Evolutionary conservation across 371 early-diverging fungal species (phyloP), one percentile per base, ranked within the genome.

Genomic region (Dichotomocladium elegans): DNA sequence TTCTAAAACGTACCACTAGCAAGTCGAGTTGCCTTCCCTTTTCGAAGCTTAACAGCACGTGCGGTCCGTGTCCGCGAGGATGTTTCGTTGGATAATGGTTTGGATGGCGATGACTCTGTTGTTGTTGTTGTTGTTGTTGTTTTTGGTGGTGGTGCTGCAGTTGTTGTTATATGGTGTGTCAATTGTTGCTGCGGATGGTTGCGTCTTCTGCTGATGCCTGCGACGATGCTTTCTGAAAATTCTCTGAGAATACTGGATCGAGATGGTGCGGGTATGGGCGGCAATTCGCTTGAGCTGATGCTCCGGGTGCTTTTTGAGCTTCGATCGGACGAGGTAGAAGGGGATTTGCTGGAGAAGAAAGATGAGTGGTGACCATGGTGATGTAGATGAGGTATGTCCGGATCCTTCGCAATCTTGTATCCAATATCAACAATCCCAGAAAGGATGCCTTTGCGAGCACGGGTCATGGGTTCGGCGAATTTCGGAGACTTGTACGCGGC

Each of bases 401-500:
- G 63, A 6, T 51, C 14, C 68, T 72, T 28, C 61, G 49, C 53
- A 22, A 63, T 12, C 24, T 65, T 57, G 35, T 46, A 57, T 0
- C 63, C 69, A 37, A 61, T 73, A 21, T 78, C 72, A 1, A 80
- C 77, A 35, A 79, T 35, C 47, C 65, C 72, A 10, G 64, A 60
- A 44, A 83, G 57, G 50, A 80, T 79, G 15, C 80, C 80, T 56
- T 79, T 76, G 7, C 85, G 75, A 22, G 85, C 83, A 47, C 85
- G 64, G 42, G 68, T 74, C 64, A 80, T 81, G 11, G 81, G 81
- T 24, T 66, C 58, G 10, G 77, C 57, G 50, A 85, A 68, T 51
- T 81, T 78, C 4, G 90, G 89, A 30, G 92, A 85, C 58, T 87
- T 87, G 57, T 84, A 81, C 1, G 90, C 88, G 11, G 92, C 87